Conservation (phyloP, 2,329 filamentous ascomycete genomes). For the Emydomyces testavorans region DNA sequence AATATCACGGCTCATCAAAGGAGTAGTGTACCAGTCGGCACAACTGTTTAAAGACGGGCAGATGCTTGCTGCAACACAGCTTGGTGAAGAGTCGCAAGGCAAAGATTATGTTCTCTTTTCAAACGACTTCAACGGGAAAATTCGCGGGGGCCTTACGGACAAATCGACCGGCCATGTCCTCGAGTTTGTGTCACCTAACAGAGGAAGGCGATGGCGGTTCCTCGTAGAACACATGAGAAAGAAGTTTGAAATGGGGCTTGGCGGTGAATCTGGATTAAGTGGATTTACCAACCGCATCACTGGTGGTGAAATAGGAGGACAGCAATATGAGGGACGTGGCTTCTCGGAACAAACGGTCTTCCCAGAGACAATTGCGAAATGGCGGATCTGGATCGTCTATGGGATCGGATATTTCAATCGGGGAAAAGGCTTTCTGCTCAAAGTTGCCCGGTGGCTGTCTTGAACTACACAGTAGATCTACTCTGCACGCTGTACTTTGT, state of each 20-base stretch:
- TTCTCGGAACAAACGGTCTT: slow-evolving; percentile 2
- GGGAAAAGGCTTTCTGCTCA: neutral
- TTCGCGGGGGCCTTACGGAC: slow-evolving; percentile 3
- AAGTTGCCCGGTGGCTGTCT: neutral
- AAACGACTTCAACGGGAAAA: neutral
- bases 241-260: slow-evolving; percentile 7
- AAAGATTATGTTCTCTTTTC: slow-evolving; percentile 5
- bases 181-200: slow-evolving; percentile 4
- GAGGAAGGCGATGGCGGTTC: neutral
- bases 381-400: neutral
- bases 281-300: neutral
- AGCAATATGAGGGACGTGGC: slow-evolving; percentile 1
- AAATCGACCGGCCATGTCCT: slow-evolving; percentile 3
- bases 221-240: neutral
- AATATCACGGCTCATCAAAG: slow-evolving; percentile 1
- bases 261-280: neutral
- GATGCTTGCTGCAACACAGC: neutral
- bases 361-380: slow-evolving; percentile 1
- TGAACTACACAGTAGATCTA: neutral
- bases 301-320: neutral
- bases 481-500: too few species aligned
- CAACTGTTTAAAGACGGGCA: slow-evolving; percentile 4
- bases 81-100: neutral
- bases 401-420: slow-evolving; percentile 1
- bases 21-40: neutral